Base-by-base conservation (phyloP, 495 filamentous ascomycete genomes). In the Penicillium paradoxum region DNA sequence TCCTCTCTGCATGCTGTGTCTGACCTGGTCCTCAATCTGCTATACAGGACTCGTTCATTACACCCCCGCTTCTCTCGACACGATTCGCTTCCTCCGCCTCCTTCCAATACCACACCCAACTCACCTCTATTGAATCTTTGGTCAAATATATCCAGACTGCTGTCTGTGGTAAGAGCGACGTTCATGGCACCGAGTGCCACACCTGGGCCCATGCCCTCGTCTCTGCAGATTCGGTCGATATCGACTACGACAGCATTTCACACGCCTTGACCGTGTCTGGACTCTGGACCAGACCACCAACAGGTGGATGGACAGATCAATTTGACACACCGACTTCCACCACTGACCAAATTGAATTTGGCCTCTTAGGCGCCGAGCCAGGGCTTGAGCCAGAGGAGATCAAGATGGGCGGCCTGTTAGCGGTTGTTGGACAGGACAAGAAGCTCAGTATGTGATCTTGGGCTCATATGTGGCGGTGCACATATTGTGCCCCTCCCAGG, bases 241-340 rank as follows among this genome's bases (percentile, higher is more conserved):
- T 95, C 25, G 86, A 90, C 46, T 95, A 85, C 72, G 87, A 93
- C 68, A 72, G 77, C 27, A 80, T 82, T 45, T 84, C 87, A 13
- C 79, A 86, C 47, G 76, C 82, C 1, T 56, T 90, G 27, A 83
- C 81, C 19, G 40, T 86, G 21, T 83, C 80, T 5, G 81, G 80
- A n/a, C 61, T 79, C 43, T 90, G 82, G 84, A 73, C 74, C 6
- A 73, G 66, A 44, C 49, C 73, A 11, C 73, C 80, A 15, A 49
- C 37, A 1, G 57, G 56, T 18, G 68, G 62, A 6, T 85, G 82
- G 83, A 72, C 67, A 32, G 79, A 81, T 40, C 59, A 63, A 2
- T 73, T 85, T 17, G 22, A 59, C 11, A 71, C 73, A 13, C 63
- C 58, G 40, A 49, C 34, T 47, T 71, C 45, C 39, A 76, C 52